A percentile compares a stretch with the other conserved stretches of the same genome.
Evolutionary conservation across 2,329 filamentous ascomycete species (phyloP).

Genomic region (Colletotrichum sp.): DNA sequence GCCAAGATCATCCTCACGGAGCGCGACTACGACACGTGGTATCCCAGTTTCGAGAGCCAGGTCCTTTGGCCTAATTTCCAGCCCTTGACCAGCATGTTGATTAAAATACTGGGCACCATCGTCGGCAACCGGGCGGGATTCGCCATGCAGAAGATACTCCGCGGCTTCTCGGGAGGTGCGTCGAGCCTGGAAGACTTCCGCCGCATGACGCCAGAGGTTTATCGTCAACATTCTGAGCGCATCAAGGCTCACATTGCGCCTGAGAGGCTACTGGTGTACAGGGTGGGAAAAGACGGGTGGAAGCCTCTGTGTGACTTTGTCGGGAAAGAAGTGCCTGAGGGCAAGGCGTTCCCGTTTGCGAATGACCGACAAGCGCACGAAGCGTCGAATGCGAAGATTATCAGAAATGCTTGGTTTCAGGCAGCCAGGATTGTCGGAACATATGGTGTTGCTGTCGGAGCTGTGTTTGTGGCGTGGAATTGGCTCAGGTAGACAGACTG

Average conservation of each 20-base stretch:
- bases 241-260: slow-evolving; percentile 10
- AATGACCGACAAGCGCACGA: slow-evolving; percentile 30
- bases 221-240: slow-evolving; percentile 10
- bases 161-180: slow-evolving; percentile 28
- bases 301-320: slow-evolving; percentile 46
- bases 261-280: slow-evolving; percentile 14
- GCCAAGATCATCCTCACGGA: slow-evolving; percentile 38
- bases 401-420: slow-evolving; percentile 40
- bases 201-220: not conserved
- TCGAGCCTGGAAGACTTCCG: not conserved
- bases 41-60: slow-evolving; percentile 33
- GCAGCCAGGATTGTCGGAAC: slow-evolving; percentile 23
- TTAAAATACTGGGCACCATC: slow-evolving; percentile 29
- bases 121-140: slow-evolving; percentile 34
- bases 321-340: slow-evolving; percentile 35
- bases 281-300: slow-evolving; percentile 41
- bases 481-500: not conserved
- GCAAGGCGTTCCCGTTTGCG: slow-evolving; percentile 34
- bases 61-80: slow-evolving; percentile 29
- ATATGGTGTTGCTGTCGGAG: not conserved
- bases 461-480: not conserved
- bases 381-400: not conserved
- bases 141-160: slow-evolving; percentile 28
- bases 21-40: slow-evolving; percentile 36
- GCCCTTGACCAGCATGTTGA: slow-evolving; percentile 19